These are phyloP conservation scores for Pouteria campechiana DNA, from an alignment of 179 eudicot species.

Conservation along the genomic window DNA sequence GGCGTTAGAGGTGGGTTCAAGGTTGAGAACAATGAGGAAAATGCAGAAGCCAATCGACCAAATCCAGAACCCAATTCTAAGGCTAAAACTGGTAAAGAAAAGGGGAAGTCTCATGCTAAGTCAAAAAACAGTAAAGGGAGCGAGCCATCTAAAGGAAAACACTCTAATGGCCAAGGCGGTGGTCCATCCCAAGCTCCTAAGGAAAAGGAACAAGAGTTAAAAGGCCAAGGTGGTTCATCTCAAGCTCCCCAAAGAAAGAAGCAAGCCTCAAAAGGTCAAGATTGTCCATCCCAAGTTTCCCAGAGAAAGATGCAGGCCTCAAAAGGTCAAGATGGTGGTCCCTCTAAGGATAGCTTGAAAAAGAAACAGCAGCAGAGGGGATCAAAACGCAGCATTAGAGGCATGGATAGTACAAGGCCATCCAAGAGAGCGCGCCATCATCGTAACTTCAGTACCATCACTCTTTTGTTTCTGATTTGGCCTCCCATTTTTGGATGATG, in stretches of 20 bases:
- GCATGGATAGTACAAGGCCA: slow-evolving; percentile 1
- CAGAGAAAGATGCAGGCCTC: too few species aligned
- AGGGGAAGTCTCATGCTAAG: not conserved
- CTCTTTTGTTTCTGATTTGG: too few species aligned
- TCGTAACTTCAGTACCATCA: not conserved
- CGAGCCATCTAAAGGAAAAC: not conserved
- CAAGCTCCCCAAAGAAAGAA: slow-evolving; percentile 7
- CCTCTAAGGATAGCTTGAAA: not conserved
- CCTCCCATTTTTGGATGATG: too few species aligned
- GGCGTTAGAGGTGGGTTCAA: slow-evolving; percentile 17
- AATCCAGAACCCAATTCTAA: slow-evolving; percentile 3
- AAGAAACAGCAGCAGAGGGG: not conserved
- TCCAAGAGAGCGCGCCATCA: slow-evolving; percentile 16
- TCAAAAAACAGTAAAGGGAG: not conserved
- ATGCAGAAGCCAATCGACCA: slow-evolving; percentile 2
- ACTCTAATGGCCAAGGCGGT: not conserved
- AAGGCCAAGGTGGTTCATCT: not conserved
- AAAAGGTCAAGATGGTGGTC: not conserved
- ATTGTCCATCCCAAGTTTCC: too few species aligned
- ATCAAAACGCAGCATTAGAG: not conserved
- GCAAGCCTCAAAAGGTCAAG: not conserved
- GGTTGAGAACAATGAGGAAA: slow-evolving; percentile 3
- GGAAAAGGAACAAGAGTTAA: not conserved
- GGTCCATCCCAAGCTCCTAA: slow-evolving; percentile 1
- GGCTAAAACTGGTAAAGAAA: slow-evolving; percentile 2